A percentile compares a stretch with the other conserved stretches of the same genome.
Evolutionary conservation across 208 protist genomes (phyloP).

Genomic region (Leishmania tarentolae): DNA sequence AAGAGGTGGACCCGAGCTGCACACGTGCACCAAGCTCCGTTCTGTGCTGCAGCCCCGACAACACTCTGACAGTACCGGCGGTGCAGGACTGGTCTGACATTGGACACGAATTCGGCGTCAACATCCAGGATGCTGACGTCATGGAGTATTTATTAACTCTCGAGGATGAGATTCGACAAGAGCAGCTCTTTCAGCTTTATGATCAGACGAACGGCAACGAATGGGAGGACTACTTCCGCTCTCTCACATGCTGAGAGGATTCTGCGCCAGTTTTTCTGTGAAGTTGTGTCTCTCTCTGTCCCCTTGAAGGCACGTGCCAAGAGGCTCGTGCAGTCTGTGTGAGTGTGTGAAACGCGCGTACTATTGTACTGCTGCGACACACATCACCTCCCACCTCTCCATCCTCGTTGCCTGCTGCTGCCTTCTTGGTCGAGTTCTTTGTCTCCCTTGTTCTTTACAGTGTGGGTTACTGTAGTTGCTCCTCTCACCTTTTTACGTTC

Average conservation of each 20-base stretch:
- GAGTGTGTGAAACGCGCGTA: background rate
- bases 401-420: background rate
- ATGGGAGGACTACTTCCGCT: constrained; percentile 75
- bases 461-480: background rate
- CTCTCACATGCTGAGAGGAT: constrained; percentile 26
- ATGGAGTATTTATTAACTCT: constrained; percentile 65
- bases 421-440: background rate
- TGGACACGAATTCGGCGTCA: constrained; percentile 58
- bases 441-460: background rate
- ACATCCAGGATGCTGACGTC: constrained; percentile 49
- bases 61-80: constrained; percentile 6
- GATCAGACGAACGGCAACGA: constrained; percentile 59
- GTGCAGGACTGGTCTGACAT: constrained; percentile 52
- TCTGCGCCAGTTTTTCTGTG: background rate
- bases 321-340: background rate
- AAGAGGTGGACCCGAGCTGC: background rate
- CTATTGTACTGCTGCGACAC: background rate
- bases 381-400: background rate
- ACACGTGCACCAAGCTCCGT: background rate
- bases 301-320: background rate
- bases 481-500: background rate
- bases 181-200: constrained; percentile 63
- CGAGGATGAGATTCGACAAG: constrained; percentile 83
- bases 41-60: background rate
- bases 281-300: background rate